Percentiles rank a stretch among this genome's conserved stretches.
Evolutionary conservation across 108 stramenopile genomes (phyloP).

Genomic region (Cylindrotheca fusiformis): DNA sequence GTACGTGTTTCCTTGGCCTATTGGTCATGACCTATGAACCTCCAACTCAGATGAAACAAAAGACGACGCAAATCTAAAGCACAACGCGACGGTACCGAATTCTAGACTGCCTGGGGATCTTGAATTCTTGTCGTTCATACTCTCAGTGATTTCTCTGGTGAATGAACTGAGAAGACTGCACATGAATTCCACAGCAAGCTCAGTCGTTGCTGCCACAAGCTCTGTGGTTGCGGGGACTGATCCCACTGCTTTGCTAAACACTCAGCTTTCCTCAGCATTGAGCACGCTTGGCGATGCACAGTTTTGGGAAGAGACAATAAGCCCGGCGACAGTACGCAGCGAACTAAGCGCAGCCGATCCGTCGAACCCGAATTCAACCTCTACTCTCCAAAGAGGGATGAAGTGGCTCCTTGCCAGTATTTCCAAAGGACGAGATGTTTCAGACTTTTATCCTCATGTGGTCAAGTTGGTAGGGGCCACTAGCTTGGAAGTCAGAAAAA

Average conservation of each 20-base stretch:
- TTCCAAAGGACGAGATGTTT: constrained; percentile 92
- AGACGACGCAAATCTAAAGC: too few relatives aligned
- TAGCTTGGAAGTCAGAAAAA: constrained; percentile 95
- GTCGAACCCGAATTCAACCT: constrained; percentile 66
- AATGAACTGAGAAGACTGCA: background rate
- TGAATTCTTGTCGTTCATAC: too few relatives aligned
- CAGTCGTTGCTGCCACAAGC: background rate
- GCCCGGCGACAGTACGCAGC: constrained; percentile 81
- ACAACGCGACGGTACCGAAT: too few relatives aligned
- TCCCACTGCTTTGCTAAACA: constrained; percentile 47
- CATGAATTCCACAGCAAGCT: background rate
- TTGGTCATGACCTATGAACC: too few relatives aligned
- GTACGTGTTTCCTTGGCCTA: too few relatives aligned
- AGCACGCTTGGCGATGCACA: constrained; percentile 85
- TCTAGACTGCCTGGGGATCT: too few relatives aligned
- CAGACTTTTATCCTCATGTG: constrained; percentile 96
- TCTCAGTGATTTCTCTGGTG: too few relatives aligned
- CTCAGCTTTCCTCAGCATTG: constrained; percentile 64
- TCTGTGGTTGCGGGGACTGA: constrained; percentile 19
- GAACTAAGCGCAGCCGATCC: constrained; percentile 68
- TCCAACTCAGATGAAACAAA: too few relatives aligned
- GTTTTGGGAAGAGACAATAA: constrained; percentile 97
- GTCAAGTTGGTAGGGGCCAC: constrained; percentile 92
- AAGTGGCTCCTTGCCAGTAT: constrained; percentile 98
- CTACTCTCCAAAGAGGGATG: constrained; percentile 90